phyloP scores from a whole-genome alignment of 2,329 filamentous ascomycete species.

The Corinectria fuckeliana region DNA sequence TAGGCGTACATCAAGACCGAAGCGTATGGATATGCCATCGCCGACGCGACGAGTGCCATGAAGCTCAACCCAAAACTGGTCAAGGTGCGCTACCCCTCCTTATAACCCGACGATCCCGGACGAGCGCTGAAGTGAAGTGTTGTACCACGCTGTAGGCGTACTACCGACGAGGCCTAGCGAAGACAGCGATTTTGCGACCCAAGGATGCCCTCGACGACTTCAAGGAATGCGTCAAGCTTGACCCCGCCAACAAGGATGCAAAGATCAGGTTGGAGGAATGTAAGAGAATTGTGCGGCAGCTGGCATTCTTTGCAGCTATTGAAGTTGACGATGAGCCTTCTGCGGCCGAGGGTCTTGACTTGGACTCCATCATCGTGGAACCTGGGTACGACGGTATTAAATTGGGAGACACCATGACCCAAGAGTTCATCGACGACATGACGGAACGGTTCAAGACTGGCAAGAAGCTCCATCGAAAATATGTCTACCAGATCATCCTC shows the following conservation, averaged over 20 bases:
- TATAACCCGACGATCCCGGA: neutral
- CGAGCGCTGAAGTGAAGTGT: slow-evolving; percentile 15
- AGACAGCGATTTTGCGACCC: slow-evolving; percentile 88
- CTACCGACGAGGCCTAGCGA: slow-evolving; percentile 90
- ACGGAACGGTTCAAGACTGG: slow-evolving; percentile 93
- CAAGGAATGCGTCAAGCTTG: slow-evolving; percentile 85
- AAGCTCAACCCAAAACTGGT: slow-evolving; percentile 86
- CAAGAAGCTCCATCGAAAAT: slow-evolving; percentile 95
- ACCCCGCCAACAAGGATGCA: slow-evolving; percentile 87
- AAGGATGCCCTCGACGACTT: slow-evolving; percentile 92
- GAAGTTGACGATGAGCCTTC: slow-evolving; percentile 92
- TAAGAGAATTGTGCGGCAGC: slow-evolving; percentile 90
- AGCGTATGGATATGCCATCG: slow-evolving; percentile 90
- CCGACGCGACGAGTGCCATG: slow-evolving; percentile 89
- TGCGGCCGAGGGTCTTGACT: slow-evolving; percentile 86
- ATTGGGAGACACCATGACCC: slow-evolving; percentile 84
- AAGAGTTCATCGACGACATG: slow-evolving; percentile 98
- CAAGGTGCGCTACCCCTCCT: slow-evolving; percentile 67
- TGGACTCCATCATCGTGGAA: slow-evolving; percentile 86
- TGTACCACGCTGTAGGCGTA: slow-evolving; percentile 69
- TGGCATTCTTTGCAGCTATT: slow-evolving; percentile 94
- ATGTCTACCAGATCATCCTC: slow-evolving; percentile 94
- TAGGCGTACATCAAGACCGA: slow-evolving; percentile 96
- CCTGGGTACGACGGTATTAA: slow-evolving; percentile 83
- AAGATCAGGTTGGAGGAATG: slow-evolving; percentile 91